phyloP scores from a whole-genome alignment of 345 rosid species.

The Populus simonii region DNA sequence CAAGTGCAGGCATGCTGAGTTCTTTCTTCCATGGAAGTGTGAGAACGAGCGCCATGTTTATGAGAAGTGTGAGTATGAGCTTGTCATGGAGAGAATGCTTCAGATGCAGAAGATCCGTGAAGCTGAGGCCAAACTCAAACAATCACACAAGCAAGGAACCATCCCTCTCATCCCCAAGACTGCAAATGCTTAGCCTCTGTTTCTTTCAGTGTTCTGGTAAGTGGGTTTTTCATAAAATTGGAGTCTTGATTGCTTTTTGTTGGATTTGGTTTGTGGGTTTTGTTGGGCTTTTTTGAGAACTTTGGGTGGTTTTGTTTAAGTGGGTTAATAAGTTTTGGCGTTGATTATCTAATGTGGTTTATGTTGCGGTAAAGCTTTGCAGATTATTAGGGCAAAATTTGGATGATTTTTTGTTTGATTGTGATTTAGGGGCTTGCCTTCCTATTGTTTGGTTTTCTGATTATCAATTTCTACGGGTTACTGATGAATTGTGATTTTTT shows the following conservation, averaged over 20 bases:
- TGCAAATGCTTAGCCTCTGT: conserved; percentile 56
- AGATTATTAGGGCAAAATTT: background rate
- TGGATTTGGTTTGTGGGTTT: background rate
- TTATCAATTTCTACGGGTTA: background rate
- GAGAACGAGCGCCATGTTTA: conserved; percentile 87
- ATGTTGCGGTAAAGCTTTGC: background rate
- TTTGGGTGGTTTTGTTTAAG: background rate
- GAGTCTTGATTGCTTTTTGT: background rate
- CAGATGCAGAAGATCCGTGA: conserved; percentile 98
- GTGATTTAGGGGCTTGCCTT: background rate
- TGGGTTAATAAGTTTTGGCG: background rate
- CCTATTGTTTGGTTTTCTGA: background rate
- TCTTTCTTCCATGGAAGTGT: conserved; percentile 97
- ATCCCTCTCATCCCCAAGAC: conserved; percentile 82
- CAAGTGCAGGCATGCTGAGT: conserved; percentile 93
- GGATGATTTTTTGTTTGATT: background rate
- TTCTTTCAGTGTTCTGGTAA: background rate
- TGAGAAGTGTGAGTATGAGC: conserved; percentile 98
- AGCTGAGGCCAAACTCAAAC: conserved; percentile 61
- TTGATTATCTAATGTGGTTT: background rate
- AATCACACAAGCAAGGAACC: conserved; percentile 35
- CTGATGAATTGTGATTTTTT: background rate
- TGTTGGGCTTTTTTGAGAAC: background rate
- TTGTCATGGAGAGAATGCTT: conserved; percentile 97
- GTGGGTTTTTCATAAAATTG: background rate